Evolutionary conservation across 345 rosid species (phyloP).

Genomic region (Triadica sebifera): DNA sequence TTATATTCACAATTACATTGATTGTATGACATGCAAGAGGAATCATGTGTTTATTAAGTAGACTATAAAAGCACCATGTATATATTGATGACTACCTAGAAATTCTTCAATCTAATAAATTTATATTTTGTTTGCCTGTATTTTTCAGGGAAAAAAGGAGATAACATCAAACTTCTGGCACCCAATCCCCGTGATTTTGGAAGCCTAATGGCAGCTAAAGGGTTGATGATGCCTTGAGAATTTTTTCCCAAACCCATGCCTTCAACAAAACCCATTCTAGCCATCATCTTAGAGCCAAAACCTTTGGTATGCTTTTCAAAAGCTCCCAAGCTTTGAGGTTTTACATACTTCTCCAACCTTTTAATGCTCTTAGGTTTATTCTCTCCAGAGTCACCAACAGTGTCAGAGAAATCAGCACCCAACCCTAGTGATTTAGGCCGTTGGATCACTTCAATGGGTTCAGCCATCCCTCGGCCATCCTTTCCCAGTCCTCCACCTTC

Average conservation of each 20-base stretch:
- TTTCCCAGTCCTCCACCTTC: constrained; percentile 87
- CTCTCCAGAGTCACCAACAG: constrained; percentile 20
- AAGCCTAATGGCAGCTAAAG: constrained; percentile 53
- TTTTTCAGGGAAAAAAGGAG: no score
- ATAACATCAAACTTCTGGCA: constrained; percentile 38
- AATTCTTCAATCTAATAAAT: not conserved
- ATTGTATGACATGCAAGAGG: no score
- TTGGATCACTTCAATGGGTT: constrained; percentile 69
- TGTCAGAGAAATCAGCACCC: constrained; percentile 48
- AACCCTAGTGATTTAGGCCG: constrained; percentile 81
- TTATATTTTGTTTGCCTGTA: no score
- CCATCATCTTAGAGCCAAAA: constrained; percentile 89
- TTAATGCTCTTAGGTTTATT: constrained; percentile 30
- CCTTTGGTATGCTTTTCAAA: constrained; percentile 88
- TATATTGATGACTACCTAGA: not conserved
- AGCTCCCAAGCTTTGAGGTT: constrained; percentile 39
- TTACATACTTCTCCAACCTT: not conserved
- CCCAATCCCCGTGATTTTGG: constrained; percentile 76
- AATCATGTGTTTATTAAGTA: not conserved
- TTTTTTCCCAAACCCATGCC: constrained; percentile 78
- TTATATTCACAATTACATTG: no score
- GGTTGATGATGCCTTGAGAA: constrained; percentile 72
- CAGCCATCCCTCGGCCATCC: constrained; percentile 74
- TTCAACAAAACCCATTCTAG: constrained; percentile 83
- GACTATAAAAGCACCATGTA: not conserved